phyloP scores from a whole-genome alignment of 257 asterid species.

The Capsicum chinense region DNA sequence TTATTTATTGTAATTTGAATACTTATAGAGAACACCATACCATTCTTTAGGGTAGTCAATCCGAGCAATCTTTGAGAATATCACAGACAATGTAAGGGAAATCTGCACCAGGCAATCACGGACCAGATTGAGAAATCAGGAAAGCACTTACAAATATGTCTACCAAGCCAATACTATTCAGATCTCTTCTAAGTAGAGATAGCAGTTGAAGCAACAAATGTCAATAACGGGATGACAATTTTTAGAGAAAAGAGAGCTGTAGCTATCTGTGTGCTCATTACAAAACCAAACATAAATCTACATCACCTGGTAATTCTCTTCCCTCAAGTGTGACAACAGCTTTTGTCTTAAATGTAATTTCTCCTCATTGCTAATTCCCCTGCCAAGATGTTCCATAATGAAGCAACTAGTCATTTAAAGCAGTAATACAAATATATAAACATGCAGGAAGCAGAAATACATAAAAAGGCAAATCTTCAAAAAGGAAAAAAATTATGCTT shows the following conservation, averaged over 20 bases:
- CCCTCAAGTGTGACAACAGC: slow-evolving; percentile 80
- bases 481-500: neutral
- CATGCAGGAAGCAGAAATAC: slow-evolving; percentile 12
- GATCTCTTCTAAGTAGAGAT: neutral
- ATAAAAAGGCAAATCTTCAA: neutral
- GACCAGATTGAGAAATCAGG: slow-evolving; percentile 12
- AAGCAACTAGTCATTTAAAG: slow-evolving; percentile 26
- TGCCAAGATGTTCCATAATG: slow-evolving; percentile 45
- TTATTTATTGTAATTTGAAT: neutral
- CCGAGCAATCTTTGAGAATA: slow-evolving; percentile 94
- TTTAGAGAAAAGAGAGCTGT: neutral
- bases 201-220: slow-evolving; percentile 25
- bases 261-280: slow-evolving; percentile 15
- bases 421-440: slow-evolving; percentile 14
- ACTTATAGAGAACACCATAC: slow-evolving; percentile 49
- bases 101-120: slow-evolving; percentile 55
- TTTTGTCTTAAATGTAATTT: slow-evolving; percentile 83
- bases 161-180: neutral
- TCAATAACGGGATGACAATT: neutral
- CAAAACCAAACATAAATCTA: slow-evolving; percentile 25
- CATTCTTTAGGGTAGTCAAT: slow-evolving; percentile 97
- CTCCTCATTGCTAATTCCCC: slow-evolving; percentile 88
- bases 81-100: slow-evolving; percentile 85
- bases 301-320: slow-evolving; percentile 86
- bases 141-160: slow-evolving; percentile 18